phyloP scores from a whole-genome alignment of 495 filamentous ascomycete species.

The Cryomyces minteri region DNA sequence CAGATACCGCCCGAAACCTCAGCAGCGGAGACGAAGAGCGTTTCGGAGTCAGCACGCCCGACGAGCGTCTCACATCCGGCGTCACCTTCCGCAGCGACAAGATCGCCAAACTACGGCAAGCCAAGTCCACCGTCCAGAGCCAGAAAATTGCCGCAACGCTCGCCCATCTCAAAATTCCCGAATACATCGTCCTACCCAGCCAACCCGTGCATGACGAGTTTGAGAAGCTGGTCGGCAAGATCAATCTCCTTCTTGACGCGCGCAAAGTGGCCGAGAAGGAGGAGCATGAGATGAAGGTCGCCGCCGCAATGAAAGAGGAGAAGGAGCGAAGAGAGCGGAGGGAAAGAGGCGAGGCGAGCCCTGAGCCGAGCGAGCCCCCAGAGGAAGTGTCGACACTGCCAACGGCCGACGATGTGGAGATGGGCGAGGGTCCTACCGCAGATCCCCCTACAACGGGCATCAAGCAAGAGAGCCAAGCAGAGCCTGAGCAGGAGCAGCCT shows the following conservation, averaged over 20 bases:
- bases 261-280: conserved; percentile 75
- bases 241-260: conserved; percentile 60
- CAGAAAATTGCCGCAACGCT: conserved; percentile 62
- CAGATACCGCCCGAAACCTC: conserved; percentile 43
- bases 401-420: too few relatives aligned
- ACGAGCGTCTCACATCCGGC: conserved; percentile 49
- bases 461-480: too few relatives aligned
- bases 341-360: too few relatives aligned
- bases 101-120: conserved; percentile 62
- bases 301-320: not conserved
- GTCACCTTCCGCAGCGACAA: conserved; percentile 71
- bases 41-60: conserved; percentile 74
- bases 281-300: conserved; percentile 49
- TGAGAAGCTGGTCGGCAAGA: conserved; percentile 57
- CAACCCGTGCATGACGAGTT: conserved; percentile 60
- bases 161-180: conserved; percentile 59
- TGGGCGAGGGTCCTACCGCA: too few relatives aligned
- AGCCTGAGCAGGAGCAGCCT: too few relatives aligned
- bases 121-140: conserved; percentile 68
- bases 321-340: too few relatives aligned
- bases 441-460: too few relatives aligned
- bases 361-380: too few relatives aligned
- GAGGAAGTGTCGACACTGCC: too few relatives aligned
- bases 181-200: conserved; percentile 72
- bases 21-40: conserved; percentile 52